A percentile compares a stretch with the other conserved stretches of the same genome.
These are phyloP conservation scores for Hypomontagnella monticulosa DNA, from an alignment of 495 filamentous ascomycete species.

Conservation along the genomic window DNA sequence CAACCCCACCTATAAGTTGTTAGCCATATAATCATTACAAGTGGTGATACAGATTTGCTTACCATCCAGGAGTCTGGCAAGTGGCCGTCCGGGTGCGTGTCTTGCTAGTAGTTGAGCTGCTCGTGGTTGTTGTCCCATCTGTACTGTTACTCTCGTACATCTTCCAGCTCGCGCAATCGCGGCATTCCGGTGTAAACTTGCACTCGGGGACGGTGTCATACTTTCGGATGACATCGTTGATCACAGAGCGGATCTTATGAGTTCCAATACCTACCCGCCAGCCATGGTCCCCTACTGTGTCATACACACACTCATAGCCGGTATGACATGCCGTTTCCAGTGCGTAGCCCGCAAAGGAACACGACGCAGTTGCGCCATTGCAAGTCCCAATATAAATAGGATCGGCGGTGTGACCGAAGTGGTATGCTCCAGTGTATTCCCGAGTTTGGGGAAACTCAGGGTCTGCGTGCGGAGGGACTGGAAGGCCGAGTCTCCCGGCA, in stretches of 20 bases:
- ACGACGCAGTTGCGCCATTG: slow-evolving; percentile 85
- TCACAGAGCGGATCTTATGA: slow-evolving; percentile 86
- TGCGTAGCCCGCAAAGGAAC: slow-evolving; percentile 93
- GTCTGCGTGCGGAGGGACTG: slow-evolving; percentile 80
- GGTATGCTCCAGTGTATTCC: slow-evolving; percentile 79
- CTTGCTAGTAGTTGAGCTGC: slow-evolving; percentile 63
- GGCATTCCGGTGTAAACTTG: slow-evolving; percentile 74
- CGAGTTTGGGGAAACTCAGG: slow-evolving; percentile 74
- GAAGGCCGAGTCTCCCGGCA: slow-evolving; percentile 84
- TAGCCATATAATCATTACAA: slow-evolving; percentile 1
- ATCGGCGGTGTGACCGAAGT: slow-evolving; percentile 96
- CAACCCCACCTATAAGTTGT: slow-evolving; percentile 65
- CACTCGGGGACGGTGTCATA: slow-evolving; percentile 85
- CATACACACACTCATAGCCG: slow-evolving; percentile 86
- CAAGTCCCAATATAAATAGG: slow-evolving; percentile 94
- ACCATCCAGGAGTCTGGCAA: slow-evolving; percentile 87
- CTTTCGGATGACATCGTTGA: slow-evolving; percentile 81
- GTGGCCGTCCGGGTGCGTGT: slow-evolving; percentile 80
- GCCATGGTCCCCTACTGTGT: slow-evolving; percentile 87
- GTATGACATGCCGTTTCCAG: slow-evolving; percentile 92
- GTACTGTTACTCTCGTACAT: slow-evolving; percentile 91
- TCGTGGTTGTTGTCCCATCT: slow-evolving; percentile 70
- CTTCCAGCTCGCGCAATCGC: slow-evolving; percentile 93
- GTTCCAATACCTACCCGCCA: slow-evolving; percentile 88
- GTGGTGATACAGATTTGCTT: background rate